These are phyloP conservation scores for Hymenoscyphus occultus DNA, from an alignment of 2,329 filamentous ascomycete genomes.

Conservation along the genomic window DNA sequence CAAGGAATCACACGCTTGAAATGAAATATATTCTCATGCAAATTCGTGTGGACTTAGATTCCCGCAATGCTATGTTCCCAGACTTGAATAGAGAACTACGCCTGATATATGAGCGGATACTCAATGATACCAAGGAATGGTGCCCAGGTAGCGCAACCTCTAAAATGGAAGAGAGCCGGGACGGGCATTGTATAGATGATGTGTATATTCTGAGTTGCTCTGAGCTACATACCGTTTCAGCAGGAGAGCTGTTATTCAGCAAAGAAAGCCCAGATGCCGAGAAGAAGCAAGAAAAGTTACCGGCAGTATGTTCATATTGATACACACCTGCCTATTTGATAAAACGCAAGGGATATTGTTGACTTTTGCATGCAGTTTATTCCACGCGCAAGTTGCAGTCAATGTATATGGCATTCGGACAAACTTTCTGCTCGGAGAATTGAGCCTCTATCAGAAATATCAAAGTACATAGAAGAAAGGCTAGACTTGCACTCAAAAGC, in stretches of 20 bases:
- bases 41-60: neutral
- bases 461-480: constrained; percentile 2
- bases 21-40: neutral
- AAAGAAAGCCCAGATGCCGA: neutral
- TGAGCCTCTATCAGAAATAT: constrained; percentile 13
- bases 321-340: neutral
- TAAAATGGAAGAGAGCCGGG: neutral
- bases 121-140: neutral
- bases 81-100: neutral
- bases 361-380: neutral
- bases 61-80: neutral
- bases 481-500: neutral
- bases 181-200: neutral
- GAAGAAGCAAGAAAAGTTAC: neutral
- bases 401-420: constrained; percentile 12
- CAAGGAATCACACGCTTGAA: neutral
- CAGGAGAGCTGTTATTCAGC: neutral
- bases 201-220: constrained; percentile 3
- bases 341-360: neutral
- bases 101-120: neutral
- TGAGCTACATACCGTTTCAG: neutral
- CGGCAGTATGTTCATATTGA: neutral
- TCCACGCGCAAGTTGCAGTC: constrained; percentile 7
- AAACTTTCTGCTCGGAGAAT: constrained; percentile 13
- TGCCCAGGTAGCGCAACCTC: neutral